Percentiles rank a stretch among this genome's conserved stretches.
These are phyloP conservation scores for Ogataea thermomethanolica DNA, from an alignment of 805 yeast species.

Conservation along the genomic window DNA sequence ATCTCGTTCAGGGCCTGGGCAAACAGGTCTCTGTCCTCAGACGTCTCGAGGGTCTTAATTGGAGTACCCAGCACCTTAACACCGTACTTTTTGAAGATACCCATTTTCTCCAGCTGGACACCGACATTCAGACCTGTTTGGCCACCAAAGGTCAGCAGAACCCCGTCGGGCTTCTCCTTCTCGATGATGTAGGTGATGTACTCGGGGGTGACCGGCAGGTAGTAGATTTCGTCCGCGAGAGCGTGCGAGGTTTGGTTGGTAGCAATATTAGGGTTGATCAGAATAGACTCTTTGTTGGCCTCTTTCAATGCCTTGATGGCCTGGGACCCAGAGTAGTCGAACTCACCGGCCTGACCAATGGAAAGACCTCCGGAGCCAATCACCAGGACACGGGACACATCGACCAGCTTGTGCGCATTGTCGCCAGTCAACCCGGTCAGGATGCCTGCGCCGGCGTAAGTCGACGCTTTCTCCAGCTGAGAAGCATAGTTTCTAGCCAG, in stretches of 20 bases:
- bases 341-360: slow-evolving; percentile 98
- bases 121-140: slow-evolving; percentile 97
- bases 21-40: slow-evolving; percentile 96
- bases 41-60: slow-evolving; percentile 88
- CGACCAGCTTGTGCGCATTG: slow-evolving; percentile 65
- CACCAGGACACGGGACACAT: slow-evolving; percentile 81
- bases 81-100: slow-evolving; percentile 83
- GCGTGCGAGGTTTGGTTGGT: slow-evolving; percentile 96
- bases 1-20: slow-evolving; percentile 95
- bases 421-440: slow-evolving; percentile 55
- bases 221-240: slow-evolving; percentile 92
- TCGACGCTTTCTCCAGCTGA: slow-evolving; percentile 27
- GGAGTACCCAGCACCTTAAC: slow-evolving; percentile 98
- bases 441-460: slow-evolving; percentile 63
- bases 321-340: slow-evolving; percentile 95
- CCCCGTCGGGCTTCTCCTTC: slow-evolving; percentile 95
- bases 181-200: slow-evolving; percentile 93
- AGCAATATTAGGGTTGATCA: slow-evolving; percentile 94
- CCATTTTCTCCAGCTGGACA: slow-evolving; percentile 91
- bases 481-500: slow-evolving; percentile 23
- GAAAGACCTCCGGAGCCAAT: slow-evolving; percentile 97
- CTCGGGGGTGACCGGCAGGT: slow-evolving; percentile 94
- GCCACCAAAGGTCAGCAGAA: slow-evolving; percentile 95
- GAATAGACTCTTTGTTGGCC: slow-evolving; percentile 78
- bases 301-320: slow-evolving; percentile 94